Conservation (phyloP, 1,284 basidiomycete genomes). For the Wallemia ichthyophaga region DNA sequence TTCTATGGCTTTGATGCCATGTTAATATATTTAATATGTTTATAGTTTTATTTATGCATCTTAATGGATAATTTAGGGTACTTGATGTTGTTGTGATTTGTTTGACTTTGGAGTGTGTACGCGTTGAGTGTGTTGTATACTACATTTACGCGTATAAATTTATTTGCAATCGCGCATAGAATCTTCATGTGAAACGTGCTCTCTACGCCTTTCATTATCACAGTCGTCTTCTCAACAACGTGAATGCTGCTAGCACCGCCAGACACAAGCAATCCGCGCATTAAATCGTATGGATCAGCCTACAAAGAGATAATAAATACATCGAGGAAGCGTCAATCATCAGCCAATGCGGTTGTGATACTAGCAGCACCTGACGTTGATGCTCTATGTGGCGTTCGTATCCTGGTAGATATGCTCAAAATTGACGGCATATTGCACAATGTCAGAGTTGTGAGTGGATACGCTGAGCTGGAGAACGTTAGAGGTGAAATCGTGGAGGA, state of each 20-base stretch:
- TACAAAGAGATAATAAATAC: neutral
- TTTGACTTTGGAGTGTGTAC: too few relatives aligned
- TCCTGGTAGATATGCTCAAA: conserved; percentile 15
- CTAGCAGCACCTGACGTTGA: conserved; percentile 70
- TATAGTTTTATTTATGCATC: too few relatives aligned
- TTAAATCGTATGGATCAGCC: neutral
- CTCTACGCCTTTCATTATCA: neutral
- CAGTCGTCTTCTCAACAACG: neutral
- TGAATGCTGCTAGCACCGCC: neutral
- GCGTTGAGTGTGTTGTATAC: too few relatives aligned
- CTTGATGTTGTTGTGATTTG: too few relatives aligned
- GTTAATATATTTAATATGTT: neutral
- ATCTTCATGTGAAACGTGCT: too few relatives aligned
- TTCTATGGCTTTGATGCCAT: neutral
- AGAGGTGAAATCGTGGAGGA: neutral
- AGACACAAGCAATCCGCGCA: neutral
- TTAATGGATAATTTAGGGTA: too few relatives aligned
- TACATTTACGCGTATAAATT: too few relatives aligned
- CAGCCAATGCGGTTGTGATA: conserved; percentile 50
- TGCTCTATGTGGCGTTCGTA: conserved; percentile 47
- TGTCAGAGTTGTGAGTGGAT: neutral
- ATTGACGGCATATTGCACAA: conserved; percentile 8
- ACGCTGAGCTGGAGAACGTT: neutral
- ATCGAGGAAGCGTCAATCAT: conserved; percentile 13
- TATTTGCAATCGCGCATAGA: too few relatives aligned